Conservation (phyloP, 2,329 filamentous ascomycete species). For the Eutypella sp. region DNA sequence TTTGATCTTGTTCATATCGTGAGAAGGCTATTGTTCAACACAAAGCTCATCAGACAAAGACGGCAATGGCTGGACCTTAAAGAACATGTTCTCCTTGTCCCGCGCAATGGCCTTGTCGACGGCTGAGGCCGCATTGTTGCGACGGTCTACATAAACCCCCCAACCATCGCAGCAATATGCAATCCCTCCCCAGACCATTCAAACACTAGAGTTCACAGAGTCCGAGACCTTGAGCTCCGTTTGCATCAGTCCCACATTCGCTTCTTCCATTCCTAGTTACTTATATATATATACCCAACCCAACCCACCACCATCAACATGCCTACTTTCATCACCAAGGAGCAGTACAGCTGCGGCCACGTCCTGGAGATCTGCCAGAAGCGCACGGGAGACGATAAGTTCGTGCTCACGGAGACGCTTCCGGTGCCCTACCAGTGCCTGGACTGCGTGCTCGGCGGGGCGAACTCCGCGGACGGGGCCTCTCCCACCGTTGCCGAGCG, state of each 20-base stretch:
- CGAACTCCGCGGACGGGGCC: too few species aligned
- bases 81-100: too few species aligned
- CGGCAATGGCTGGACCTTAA: too few species aligned
- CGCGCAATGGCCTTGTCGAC: too few species aligned
- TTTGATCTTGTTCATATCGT: too few species aligned
- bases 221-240: neutral
- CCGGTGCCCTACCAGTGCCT: constrained; percentile 8
- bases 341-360: constrained; percentile 14
- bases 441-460: too few species aligned
- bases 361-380: neutral
- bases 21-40: too few species aligned
- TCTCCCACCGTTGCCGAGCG: neutral
- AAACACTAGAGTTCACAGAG: neutral
- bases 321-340: constrained; percentile 10
- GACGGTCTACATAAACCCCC: neutral
- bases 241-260: neutral
- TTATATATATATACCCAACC: neutral
- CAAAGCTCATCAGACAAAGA: too few species aligned
- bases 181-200: too few species aligned
- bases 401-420: constrained; percentile 4
- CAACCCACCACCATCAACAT: constrained; percentile 3
- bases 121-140: too few species aligned
- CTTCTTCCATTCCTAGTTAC: neutral
- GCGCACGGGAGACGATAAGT: constrained; percentile 3
- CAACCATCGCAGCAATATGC: neutral